Conservation (phyloP, 2,329 filamentous ascomycete genomes). For the Pseudogymnoascus sp. region DNA sequence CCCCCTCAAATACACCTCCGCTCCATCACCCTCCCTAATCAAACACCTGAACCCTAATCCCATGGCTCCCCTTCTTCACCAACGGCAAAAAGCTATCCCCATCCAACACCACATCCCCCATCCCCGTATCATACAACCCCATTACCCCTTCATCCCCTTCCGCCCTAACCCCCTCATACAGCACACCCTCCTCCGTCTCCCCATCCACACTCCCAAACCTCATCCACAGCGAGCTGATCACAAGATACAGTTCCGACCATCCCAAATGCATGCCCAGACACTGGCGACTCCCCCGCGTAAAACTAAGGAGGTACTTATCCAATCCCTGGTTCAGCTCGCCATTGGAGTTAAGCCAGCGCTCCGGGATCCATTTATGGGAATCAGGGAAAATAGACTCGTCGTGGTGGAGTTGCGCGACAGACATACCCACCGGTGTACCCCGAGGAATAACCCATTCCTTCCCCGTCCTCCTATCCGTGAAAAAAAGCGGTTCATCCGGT, state of each 20-base stretch:
- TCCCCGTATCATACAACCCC: slow-evolving; percentile 23
- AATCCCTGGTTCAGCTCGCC: slow-evolving; percentile 26
- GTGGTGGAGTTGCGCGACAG: slow-evolving; percentile 31
- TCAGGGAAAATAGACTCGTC: slow-evolving; percentile 32
- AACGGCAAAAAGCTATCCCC: slow-evolving; percentile 15
- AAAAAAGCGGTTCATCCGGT: slow-evolving; percentile 17
- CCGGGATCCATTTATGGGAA: slow-evolving; percentile 32
- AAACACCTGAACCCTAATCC: neutral
- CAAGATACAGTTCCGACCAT: slow-evolving; percentile 18
- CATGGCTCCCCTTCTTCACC: neutral
- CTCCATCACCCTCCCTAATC: neutral
- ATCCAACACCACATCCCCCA: slow-evolving; percentile 18
- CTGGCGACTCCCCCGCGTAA: slow-evolving; percentile 33
- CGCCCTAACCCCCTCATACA: slow-evolving; percentile 14
- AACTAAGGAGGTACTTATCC: slow-evolving; percentile 33
- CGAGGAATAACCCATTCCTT: slow-evolving; percentile 16
- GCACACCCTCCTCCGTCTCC: neutral
- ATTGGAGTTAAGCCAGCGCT: slow-evolving; percentile 30
- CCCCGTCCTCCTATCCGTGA: slow-evolving; percentile 8
- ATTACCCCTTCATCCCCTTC: slow-evolving; percentile 16
- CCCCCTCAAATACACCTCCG: neutral
- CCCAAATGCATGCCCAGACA: slow-evolving; percentile 32
- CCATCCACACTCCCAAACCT: slow-evolving; percentile 13
- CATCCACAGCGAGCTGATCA: slow-evolving; percentile 13
- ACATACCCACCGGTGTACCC: slow-evolving; percentile 33